Base-by-base conservation (phyloP, 108 stramenopile genomes). In the Nitzschia sp. region DNA sequence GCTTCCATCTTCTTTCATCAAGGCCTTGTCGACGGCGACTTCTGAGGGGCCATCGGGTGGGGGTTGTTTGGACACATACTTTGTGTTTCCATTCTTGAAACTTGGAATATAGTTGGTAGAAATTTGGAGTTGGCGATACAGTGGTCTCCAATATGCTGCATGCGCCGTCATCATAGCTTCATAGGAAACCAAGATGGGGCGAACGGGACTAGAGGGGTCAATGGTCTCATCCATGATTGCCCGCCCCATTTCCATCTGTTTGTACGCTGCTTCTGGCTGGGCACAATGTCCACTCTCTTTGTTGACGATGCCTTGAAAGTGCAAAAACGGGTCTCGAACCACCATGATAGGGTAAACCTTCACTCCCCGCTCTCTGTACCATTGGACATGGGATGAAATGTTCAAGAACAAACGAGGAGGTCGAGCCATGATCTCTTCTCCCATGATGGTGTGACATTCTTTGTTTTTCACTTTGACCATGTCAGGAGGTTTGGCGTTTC, bases 111-210 rank as follows among this genome's bases (percentile, higher is more conserved):
- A 59, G 12, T 1, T 2, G 39, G 38, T 26, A 2, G 26, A 14
- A 59, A 59, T 59, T 9, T 26, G 24, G 34, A 59, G 9, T 38
- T 10, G 24, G 10, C 38, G 20, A 26, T 59, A 59, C 2, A 59
- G 19, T 37, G 26, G 24, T 39, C 11, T 11, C 12, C 26, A 14
- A 39, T 40, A 59, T 37, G 20, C 38, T 59, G 26, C 15, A 3
- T 59, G 15, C 5, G 15, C 26, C 3, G 2, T 59, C 57, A 59
- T 59, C 57, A 59, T 59, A 34, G 57, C 57, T 59, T 59, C 57
- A 7, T 59, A 59, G 57, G 57, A 59, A 38, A 59, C 54, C 12
- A 55, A 20, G 54, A 24, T 25, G 8, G 21, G 54, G 8, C 21
- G 54, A 20, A 22, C 54, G 21, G 11, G 19, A 24, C 21, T 55